Percentiles rank a stretch among this genome's conserved stretches.
phyloP scores from a whole-genome alignment of 495 filamentous ascomycete genomes.

The Lasiosphaeriaceae sp. region DNA sequence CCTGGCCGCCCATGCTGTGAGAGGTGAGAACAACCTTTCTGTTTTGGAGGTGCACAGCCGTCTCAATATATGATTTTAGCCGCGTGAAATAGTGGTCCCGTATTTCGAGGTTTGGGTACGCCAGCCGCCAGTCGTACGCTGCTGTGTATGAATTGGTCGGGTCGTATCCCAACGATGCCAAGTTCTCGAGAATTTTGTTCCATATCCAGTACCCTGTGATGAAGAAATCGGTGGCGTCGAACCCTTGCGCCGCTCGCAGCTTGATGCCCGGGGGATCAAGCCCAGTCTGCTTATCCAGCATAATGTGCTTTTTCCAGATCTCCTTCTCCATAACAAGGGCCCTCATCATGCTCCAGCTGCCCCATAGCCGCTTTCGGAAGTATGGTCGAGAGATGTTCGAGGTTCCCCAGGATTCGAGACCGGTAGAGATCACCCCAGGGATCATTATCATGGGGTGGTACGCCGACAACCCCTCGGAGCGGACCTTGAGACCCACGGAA shows the following conservation, averaged over 20 bases:
- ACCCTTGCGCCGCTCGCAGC: constrained; percentile 89
- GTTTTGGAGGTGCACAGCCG: constrained; percentile 60
- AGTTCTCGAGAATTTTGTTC: constrained; percentile 96
- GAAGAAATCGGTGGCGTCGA: constrained; percentile 98
- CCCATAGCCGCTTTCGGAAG: constrained; percentile 91
- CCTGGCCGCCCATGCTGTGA: constrained; percentile 96
- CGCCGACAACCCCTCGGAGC: constrained; percentile 75
- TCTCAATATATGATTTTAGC: constrained; percentile 85
- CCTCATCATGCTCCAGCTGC: constrained; percentile 97
- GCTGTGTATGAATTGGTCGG: constrained; percentile 93
- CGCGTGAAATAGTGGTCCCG: constrained; percentile 92
- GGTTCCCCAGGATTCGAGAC: constrained; percentile 94
- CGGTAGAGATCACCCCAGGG: constrained; percentile 95
- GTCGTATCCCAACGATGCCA: constrained; percentile 94
- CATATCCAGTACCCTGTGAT: constrained; percentile 94
- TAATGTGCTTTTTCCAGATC: constrained; percentile 92
- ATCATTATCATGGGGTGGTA: constrained; percentile 94
- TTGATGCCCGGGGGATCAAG: constrained; percentile 92
- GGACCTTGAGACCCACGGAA: constrained; percentile 75
- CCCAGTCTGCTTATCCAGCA: constrained; percentile 88
- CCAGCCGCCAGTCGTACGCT: constrained; percentile 97
- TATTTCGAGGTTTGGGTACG: constrained; percentile 80
- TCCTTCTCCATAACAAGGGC: constrained; percentile 90
- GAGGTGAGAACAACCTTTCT: constrained; percentile 85
- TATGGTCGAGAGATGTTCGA: constrained; percentile 75